Base-by-base conservation (phyloP, 352 stramenopile species). In the Pythium utonaiense region DNA sequence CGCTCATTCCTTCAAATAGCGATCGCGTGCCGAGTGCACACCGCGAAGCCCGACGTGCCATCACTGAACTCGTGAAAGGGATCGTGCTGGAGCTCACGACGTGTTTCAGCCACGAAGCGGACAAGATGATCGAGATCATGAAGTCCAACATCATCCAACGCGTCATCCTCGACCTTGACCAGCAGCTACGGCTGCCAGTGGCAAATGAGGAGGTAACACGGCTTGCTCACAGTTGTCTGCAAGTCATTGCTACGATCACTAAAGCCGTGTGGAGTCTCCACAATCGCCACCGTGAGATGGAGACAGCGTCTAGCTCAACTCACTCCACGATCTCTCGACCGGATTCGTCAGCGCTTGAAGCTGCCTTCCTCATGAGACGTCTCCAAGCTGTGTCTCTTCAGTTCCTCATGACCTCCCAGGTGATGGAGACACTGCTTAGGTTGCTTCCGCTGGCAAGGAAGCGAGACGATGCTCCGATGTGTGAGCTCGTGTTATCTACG, bases 101-200 rank as follows among this genome's bases (percentile, higher is more conserved):
- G 55, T 72, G 22, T 66, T 84, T 66, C 34, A 22, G 25, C 17
- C 24, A 57, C 17, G 64, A 71, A 28, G 67, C 74, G 3, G 78
- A 85, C 19, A 74, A 84, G 17, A 72, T 90, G 57, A 58, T 77
- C 13, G 73, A 80, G 24, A 76, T 93, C 44, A 54, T 93, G 36
- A 64, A 77, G 21, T 83, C 69, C 21, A 88, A 86, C 52, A 57
- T 86, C n/a, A 69, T 83, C 12, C 61, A 87, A 16, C 77, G 80
- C 27, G 66, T 85, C 5, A 44, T 71, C 25, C 12, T 50, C 4
- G 75, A 87, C 51, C 62, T 88, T 9, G 36, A 57, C 19, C 51
- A 62, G 30, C 51, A 62, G 13, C 56, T 64, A 1, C 25, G 25
- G 6, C 14, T 16, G 14, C 5, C 28, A 3, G 30, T 36, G 19